Percentiles rank a stretch among this genome's conserved stretches.
Conservation (phyloP, 345 rosid species). For the Rhodamnia rubescens region DNA sequence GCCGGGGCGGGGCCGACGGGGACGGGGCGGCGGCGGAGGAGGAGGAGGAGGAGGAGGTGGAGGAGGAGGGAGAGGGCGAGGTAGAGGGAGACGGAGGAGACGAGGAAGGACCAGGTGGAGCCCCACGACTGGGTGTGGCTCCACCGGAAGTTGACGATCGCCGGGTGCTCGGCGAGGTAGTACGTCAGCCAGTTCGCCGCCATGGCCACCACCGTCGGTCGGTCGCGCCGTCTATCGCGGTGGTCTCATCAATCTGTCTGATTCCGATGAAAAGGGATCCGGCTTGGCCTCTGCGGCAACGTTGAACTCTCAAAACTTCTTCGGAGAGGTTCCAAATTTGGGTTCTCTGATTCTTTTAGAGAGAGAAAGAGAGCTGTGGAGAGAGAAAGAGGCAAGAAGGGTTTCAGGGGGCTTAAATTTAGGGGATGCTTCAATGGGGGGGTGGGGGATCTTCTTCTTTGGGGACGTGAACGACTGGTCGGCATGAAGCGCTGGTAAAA, state of each 20-base stretch:
- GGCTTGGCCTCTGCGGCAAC: not conserved
- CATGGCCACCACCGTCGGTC: not conserved
- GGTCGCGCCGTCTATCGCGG: not conserved
- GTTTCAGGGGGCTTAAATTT: not conserved
- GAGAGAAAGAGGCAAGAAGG: not conserved
- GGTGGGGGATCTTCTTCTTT: too few species aligned
- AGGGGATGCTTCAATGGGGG: not conserved
- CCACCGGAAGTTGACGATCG: conserved; percentile 77
- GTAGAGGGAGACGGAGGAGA: conserved; percentile 49
- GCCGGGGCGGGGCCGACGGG: conserved; percentile 69
- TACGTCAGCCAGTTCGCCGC: conserved; percentile 21
- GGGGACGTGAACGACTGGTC: conserved; percentile 1
- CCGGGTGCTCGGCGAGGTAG: conserved; percentile 76
- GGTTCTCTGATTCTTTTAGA: not conserved
- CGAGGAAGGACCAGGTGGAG: conserved; percentile 84
- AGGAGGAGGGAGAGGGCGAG: conserved; percentile 34
- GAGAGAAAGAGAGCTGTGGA: not conserved
- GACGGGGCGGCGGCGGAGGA: conserved; percentile 24
- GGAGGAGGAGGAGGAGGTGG: conserved; percentile 34
- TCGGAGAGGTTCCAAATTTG: not conserved
- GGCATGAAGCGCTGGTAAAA: not conserved
- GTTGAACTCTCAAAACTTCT: not conserved
- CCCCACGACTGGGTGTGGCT: conserved; percentile 75
- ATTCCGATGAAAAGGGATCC: not conserved
- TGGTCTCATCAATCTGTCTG: not conserved